phyloP scores from a whole-genome alignment of 768 basidiomycete genomes.

The Boletus tomentosulus region DNA sequence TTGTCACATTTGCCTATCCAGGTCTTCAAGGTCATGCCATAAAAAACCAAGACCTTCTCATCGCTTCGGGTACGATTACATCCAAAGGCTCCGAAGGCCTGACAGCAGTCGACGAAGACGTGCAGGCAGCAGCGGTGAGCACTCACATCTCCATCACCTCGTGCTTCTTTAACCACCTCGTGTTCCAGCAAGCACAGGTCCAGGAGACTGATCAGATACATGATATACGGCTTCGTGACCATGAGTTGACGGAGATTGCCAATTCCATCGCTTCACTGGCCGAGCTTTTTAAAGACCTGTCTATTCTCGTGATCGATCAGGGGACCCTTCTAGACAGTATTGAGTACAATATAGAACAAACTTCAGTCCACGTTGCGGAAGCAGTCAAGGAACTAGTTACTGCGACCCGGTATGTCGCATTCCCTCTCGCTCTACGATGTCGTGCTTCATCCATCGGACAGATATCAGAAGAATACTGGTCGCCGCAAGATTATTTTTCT shows the following conservation, averaged over 20 bases:
- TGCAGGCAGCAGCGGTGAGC: constrained; percentile 81
- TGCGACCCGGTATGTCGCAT: constrained; percentile 66
- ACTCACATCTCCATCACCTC: constrained; percentile 13
- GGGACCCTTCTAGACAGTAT: constrained; percentile 94
- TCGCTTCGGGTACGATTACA: constrained; percentile 83
- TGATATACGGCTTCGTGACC: constrained; percentile 47
- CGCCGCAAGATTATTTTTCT: constrained; percentile 92
- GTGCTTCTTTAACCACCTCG: constrained; percentile 8
- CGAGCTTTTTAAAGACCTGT: constrained; percentile 94
- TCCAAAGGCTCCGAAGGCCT: constrained; percentile 79
- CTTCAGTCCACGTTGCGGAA: constrained; percentile 73
- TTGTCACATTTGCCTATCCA: constrained; percentile 31
- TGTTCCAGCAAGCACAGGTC: constrained; percentile 30
- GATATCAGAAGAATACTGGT: constrained; percentile 93
- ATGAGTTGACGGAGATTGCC: constrained; percentile 86
- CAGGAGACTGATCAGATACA: constrained; percentile 37
- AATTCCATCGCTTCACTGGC: constrained; percentile 88
- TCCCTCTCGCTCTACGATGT: not conserved
- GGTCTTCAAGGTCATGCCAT: constrained; percentile 97
- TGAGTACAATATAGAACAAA: constrained; percentile 96
- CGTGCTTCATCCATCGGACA: constrained; percentile 26
- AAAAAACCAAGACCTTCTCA: constrained; percentile 91
- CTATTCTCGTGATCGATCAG: constrained; percentile 92
- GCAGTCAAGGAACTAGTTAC: constrained; percentile 81
- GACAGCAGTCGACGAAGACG: constrained; percentile 86